These are phyloP conservation scores for Pyrenochaeta sp. DNA, from an alignment of 2,329 filamentous ascomycete genomes.

Conservation along the genomic window DNA sequence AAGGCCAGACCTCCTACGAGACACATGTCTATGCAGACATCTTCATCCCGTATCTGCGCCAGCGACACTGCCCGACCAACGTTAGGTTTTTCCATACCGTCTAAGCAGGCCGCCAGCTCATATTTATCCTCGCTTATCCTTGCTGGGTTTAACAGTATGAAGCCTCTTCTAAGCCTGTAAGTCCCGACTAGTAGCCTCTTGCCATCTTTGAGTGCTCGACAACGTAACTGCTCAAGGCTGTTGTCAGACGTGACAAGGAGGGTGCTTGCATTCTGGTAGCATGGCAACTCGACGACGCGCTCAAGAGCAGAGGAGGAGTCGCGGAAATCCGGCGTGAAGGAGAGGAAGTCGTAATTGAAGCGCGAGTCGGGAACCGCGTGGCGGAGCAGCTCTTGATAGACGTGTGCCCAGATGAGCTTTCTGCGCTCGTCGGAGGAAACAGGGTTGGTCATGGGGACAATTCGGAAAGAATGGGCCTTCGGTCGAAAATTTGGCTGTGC, in stretches of 20 bases:
- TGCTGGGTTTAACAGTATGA: conserved; percentile 52
- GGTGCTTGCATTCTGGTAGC: conserved; percentile 41
- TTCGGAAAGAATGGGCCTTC: neutral
- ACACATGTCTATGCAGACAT: conserved; percentile 46
- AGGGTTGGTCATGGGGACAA: conserved; percentile 23
- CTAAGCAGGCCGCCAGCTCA: conserved; percentile 50
- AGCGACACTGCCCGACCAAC: conserved; percentile 49
- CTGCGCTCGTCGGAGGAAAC: conserved; percentile 19
- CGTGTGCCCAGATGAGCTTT: conserved; percentile 34
- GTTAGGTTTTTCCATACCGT: conserved; percentile 54
- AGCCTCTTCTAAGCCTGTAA: conserved; percentile 54
- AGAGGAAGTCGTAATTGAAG: conserved; percentile 54
- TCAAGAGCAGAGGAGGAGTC: conserved; percentile 47
- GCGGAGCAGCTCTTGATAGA: conserved; percentile 49
- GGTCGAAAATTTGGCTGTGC: neutral
- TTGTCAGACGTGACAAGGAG: conserved; percentile 57
- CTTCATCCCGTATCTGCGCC: conserved; percentile 44
- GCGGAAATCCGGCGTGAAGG: conserved; percentile 55
- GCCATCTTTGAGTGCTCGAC: conserved; percentile 50
- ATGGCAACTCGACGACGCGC: conserved; percentile 41
- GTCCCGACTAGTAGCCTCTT: conserved; percentile 55
- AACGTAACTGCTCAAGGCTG: conserved; percentile 54
- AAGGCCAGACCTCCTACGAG: conserved; percentile 54
- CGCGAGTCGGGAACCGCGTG: conserved; percentile 56
- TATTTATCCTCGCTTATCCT: conserved; percentile 37